Evolutionary conservation across 176 grass and related monocot genomes (phyloP).

Genomic region (Tuctoria greenei): DNA sequence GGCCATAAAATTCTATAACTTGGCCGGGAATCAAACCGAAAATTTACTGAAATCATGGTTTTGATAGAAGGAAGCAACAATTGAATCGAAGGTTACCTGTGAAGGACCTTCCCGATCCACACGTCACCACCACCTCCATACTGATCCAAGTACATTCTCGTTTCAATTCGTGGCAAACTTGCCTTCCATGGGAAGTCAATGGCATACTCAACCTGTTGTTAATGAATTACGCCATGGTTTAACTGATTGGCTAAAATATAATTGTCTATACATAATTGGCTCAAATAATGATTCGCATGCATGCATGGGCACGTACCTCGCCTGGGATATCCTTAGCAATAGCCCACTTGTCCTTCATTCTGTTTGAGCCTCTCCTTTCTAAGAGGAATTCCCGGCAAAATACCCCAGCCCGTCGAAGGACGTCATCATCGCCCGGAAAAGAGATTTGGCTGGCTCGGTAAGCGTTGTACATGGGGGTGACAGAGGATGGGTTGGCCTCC

Average conservation of each 20-base stretch:
- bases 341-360: slow-evolving; percentile 65
- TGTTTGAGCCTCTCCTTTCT: slow-evolving; percentile 28
- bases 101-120: slow-evolving; percentile 38
- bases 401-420: neutral
- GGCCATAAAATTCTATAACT: too few relatives aligned
- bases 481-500: slow-evolving; percentile 33
- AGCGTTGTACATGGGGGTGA: slow-evolving; percentile 42
- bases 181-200: slow-evolving; percentile 25
- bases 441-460: slow-evolving; percentile 41
- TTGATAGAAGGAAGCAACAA: too few relatives aligned
- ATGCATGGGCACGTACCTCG: slow-evolving; percentile 46
- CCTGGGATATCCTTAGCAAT: slow-evolving; percentile 52
- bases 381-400: slow-evolving; percentile 38
- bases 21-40: too few relatives aligned
- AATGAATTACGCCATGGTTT: neutral
- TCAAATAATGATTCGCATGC: neutral
- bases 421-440: slow-evolving; percentile 36
- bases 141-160: slow-evolving; percentile 29
- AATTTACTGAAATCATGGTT: too few relatives aligned
- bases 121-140: slow-evolving; percentile 14
- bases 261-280: neutral
- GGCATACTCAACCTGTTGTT: neutral
- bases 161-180: slow-evolving; percentile 27
- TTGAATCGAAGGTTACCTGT: neutral
- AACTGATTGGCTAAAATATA: too few relatives aligned